Conservation (phyloP, 257 asterid genomes). For the Agastache rugosa region DNA sequence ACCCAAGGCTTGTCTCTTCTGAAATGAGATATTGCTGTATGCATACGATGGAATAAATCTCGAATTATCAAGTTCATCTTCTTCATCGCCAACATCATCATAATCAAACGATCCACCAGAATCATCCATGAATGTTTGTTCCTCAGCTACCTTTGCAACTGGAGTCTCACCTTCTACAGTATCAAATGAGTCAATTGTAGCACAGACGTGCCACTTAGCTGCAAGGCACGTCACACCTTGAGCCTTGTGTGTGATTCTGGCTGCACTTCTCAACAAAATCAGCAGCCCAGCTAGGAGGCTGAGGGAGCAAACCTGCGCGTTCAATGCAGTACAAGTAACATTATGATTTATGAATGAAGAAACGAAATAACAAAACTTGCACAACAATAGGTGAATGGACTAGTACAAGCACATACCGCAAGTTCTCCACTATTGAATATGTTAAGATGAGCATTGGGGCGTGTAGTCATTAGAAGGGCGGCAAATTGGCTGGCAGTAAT, state of each 20-base stretch:
- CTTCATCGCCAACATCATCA: constrained; percentile 90
- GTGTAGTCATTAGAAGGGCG: constrained; percentile 80
- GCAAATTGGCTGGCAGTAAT: constrained; percentile 87
- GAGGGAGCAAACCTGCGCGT: constrained; percentile 74
- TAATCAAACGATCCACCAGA: constrained; percentile 56
- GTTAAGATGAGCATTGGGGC: constrained; percentile 61
- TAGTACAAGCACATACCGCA: constrained; percentile 86
- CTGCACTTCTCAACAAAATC: constrained; percentile 83
- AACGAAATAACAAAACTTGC: not conserved
- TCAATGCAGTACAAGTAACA: constrained; percentile 3
- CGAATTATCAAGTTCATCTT: constrained; percentile 84
- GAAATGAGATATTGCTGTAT: constrained; percentile 83
- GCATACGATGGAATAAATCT: constrained; percentile 67
- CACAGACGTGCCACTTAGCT: constrained; percentile 94
- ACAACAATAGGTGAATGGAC: too few relatives aligned
- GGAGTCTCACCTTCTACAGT: constrained; percentile 68
- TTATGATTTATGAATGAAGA: not conserved
- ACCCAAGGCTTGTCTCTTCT: constrained; percentile 97
- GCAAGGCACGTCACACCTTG: constrained; percentile 86
- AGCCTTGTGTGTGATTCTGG: constrained; percentile 91
- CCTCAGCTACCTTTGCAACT: constrained; percentile 29
- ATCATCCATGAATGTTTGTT: constrained; percentile 30
- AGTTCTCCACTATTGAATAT: constrained; percentile 78
- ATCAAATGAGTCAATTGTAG: constrained; percentile 80
- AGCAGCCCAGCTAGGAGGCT: constrained; percentile 91